Base-by-base conservation (phyloP, 352 stramenopile genomes). In the Globisporangium mamillatum region DNA sequence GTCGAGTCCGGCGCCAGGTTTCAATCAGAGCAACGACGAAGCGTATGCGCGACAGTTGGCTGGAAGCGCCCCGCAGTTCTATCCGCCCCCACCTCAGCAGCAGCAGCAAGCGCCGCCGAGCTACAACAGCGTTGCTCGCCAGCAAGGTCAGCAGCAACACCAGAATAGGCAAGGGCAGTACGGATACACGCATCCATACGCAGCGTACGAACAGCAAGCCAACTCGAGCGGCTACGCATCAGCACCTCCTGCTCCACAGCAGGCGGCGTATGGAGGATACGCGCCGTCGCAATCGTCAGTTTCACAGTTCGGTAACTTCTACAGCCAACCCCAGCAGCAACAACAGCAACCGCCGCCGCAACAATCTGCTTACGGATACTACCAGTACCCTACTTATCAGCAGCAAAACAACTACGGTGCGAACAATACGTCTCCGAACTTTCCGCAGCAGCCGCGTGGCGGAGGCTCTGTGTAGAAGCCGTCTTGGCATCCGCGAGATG, bases 31-130 rank as follows among this genome's bases (percentile, higher is more conserved):
- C 22, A 82, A 65, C 27, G 83, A 91, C 71, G 81, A 88, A 71
- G 81, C 73, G n/a, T 68, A 88, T n/a, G 83, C 81, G 52, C 66
- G 81, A 0, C 81, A 86, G 59, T 66, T 89, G 63, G 81, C 81
- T 7, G 83, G 76, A 25, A 75, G 60, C 24, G 75, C 78, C 7
- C 65, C 81, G 20, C 83, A 89, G 71, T 75, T 75, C 52, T 86
- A 77, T 61, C 68, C 68, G 16, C 27, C 71, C 25, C 44, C 64
- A 3, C 65, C 59, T 10, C 46, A 52, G 29, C 56, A 62, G 27
- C 63, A 69, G 41, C 63, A 69, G 34, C 63, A 72, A n/a, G 63
- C 72, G 32, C 67, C 72, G 56, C 60, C 66, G 24, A 78, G 69
- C 3, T 87, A 84, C 60, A 71, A 84, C 64, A 73, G 84, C 66